Evolutionary conservation across 768 basidiomycete genomes (phyloP).

Genomic region (Hysterangium stoloniferum): DNA sequence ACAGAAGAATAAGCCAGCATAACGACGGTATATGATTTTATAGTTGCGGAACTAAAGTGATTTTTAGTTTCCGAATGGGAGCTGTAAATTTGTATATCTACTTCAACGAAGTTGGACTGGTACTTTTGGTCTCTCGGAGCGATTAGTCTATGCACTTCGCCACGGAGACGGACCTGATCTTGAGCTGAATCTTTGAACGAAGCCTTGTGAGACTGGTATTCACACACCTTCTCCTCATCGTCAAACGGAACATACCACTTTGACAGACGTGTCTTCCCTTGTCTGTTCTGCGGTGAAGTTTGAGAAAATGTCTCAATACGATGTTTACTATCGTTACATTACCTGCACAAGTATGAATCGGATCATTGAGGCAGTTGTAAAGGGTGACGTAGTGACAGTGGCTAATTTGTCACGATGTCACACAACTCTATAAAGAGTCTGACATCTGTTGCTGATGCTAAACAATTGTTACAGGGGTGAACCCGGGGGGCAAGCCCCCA

Average conservation of each 20-base stretch:
- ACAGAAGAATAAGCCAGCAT: constrained; percentile 97
- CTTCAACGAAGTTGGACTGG: constrained; percentile 99
- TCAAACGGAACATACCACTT: constrained; percentile 99
- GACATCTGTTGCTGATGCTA: no score
- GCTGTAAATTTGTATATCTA: constrained; percentile 28
- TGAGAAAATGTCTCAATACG: not conserved
- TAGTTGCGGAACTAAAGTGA: constrained; percentile 85
- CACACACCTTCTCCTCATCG: constrained; percentile 90
- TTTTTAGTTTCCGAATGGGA: not conserved
- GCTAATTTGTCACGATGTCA: no score
- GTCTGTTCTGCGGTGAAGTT: constrained; percentile 69
- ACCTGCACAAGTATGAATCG: constrained; percentile 97
- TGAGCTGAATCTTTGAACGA: not conserved
- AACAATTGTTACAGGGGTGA: no score
- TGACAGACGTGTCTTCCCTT: constrained; percentile 93
- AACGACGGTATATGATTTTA: constrained; percentile 95
- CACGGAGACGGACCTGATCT: constrained; percentile 82
- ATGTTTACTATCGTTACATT: constrained; percentile 14
- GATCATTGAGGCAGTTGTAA: constrained; percentile 63
- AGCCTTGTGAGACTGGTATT: not conserved
- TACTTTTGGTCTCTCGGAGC: constrained; percentile 98
- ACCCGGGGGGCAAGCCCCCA: no score
- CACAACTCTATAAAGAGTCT: no score
- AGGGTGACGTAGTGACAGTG: no score
- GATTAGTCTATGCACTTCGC: constrained; percentile 93